These are phyloP conservation scores for Paecilomyces sp. DNA, from an alignment of 2,329 filamentous ascomycete species.

Conservation along the genomic window DNA sequence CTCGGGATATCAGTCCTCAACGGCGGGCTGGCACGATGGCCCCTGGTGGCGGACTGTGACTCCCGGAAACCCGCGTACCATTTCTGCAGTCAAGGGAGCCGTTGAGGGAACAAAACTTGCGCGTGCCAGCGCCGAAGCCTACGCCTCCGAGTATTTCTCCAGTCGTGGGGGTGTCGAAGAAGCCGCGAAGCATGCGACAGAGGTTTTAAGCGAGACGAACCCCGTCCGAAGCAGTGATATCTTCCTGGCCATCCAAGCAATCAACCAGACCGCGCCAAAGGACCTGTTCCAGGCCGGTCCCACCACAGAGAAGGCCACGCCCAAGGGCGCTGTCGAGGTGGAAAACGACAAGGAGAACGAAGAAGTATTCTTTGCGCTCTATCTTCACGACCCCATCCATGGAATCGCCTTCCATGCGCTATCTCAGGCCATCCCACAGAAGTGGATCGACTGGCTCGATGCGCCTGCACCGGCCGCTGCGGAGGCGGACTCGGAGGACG, in stretches of 20 bases:
- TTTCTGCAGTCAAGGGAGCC: slow-evolving; percentile 72
- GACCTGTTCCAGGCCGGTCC: slow-evolving; percentile 60
- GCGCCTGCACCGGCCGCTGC: slow-evolving; percentile 45
- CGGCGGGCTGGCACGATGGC: slow-evolving; percentile 75
- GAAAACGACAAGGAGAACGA: slow-evolving; percentile 39
- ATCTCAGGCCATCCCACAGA: slow-evolving; percentile 73
- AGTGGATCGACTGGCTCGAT: slow-evolving; percentile 90
- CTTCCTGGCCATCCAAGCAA: slow-evolving; percentile 89
- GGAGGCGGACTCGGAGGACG: slow-evolving; percentile 31
- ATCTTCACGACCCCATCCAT: slow-evolving; percentile 80
- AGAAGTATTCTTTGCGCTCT: slow-evolving; percentile 68
- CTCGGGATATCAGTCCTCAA: slow-evolving; percentile 15
- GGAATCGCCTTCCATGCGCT: slow-evolving; percentile 78
- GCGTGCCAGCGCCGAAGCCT: slow-evolving; percentile 79
- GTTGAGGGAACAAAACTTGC: slow-evolving; percentile 87
- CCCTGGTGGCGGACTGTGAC: slow-evolving; percentile 76
- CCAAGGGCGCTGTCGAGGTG: slow-evolving; percentile 27
- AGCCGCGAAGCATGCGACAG: slow-evolving; percentile 70
- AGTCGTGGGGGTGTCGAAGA: slow-evolving; percentile 70
- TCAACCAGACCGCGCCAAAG: slow-evolving; percentile 57
- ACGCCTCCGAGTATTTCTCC: slow-evolving; percentile 77
- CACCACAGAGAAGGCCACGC: slow-evolving; percentile 27
- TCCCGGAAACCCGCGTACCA: slow-evolving; percentile 60
- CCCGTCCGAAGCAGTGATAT: slow-evolving; percentile 89
- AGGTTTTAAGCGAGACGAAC: slow-evolving; percentile 74